Percentiles rank a stretch among this genome's conserved stretches.
Evolutionary conservation across 352 stramenopile species (phyloP).

Genomic region (Poterioochromonas sp.): DNA sequence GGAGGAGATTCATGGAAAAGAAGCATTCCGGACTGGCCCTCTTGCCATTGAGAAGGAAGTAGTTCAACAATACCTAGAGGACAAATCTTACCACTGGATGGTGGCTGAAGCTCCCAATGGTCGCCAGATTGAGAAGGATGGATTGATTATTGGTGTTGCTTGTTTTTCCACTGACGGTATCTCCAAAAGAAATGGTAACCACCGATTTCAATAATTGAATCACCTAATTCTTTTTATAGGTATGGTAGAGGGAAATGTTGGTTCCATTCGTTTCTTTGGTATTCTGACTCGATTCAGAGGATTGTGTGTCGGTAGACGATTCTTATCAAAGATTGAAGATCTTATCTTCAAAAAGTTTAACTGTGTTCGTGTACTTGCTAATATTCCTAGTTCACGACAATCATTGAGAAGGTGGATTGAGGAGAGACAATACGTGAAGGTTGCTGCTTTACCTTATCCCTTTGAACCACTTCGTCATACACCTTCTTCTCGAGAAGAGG

Average conservation of each 20-base stretch:
- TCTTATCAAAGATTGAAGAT: neutral
- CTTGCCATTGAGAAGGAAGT: neutral
- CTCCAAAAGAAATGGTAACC: neutral
- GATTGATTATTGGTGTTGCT: neutral
- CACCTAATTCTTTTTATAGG: neutral
- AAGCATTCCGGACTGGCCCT: neutral
- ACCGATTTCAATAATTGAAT: neutral
- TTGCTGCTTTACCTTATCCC: neutral
- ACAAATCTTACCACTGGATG: slow-evolving; percentile 3
- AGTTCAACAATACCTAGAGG: neutral
- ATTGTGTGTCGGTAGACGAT: slow-evolving; percentile 1
- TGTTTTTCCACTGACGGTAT: slow-evolving; percentile 16
- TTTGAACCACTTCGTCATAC: neutral
- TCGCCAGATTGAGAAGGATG: neutral
- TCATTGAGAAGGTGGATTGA: neutral
- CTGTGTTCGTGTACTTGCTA: neutral
- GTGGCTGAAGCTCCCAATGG: slow-evolving; percentile 10
- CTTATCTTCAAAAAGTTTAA: neutral
- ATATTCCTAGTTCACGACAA: neutral
- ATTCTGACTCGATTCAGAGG: neutral
- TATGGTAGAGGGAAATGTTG: neutral
- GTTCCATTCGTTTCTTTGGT: slow-evolving; percentile 10
- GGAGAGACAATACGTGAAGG: neutral
- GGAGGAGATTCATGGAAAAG: neutral
- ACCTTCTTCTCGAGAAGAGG: neutral